Evolutionary conservation across 1,284 basidiomycete genomes (phyloP), one percentile per base, ranked within the genome.

Genomic region (Cronartium quercuum): DNA sequence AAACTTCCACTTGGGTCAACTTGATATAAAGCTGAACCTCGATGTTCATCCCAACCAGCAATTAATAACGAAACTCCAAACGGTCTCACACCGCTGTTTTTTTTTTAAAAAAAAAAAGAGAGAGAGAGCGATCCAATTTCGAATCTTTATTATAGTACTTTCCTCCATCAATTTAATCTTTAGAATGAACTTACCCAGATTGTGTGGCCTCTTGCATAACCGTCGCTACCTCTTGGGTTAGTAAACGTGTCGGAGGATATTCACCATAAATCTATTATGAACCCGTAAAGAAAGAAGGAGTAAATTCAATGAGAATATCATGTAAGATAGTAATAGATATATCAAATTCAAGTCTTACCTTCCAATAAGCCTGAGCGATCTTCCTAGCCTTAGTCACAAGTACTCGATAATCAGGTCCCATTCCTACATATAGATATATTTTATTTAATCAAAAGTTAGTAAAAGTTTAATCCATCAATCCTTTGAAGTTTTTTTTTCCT

Each of bases 201-300:
- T 99, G 96, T 47, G 96, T 99, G 65, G 96, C 96, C 82, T 98
- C 89, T 83, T 99, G 96, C 94, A 98, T 97, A 74, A 98, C 90
- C 24, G 89, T 95, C 21, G 96, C 96, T 75, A 99, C 90, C 83
- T 98, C 96, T 82, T 96, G 93, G 10, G 95, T 96, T 77, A 99
- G 86, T 67, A 98, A 90, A 81, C 93, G 89, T 69, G 94, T 97
- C 62, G 94, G 92, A n/a, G 96, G 96, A 83, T 98, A 98, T 84
- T 98, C 96, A 69, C 93, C 94, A 81, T 98, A 95, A 75, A 97
- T 90, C 85, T 74, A 60, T 4, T 3, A 18, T 21, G 34, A 63
- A 35, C 63, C 40, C 24, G 21, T 7, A 47, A 4, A 55, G 55
- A 34, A 38, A 38, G 24, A 21, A 21, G 18, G n/a, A 29, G 34